A percentile compares a stretch with the other conserved stretches of the same genome.
phyloP scores from a whole-genome alignment of 768 basidiomycete species.

The Gymnopilus junonius region DNA sequence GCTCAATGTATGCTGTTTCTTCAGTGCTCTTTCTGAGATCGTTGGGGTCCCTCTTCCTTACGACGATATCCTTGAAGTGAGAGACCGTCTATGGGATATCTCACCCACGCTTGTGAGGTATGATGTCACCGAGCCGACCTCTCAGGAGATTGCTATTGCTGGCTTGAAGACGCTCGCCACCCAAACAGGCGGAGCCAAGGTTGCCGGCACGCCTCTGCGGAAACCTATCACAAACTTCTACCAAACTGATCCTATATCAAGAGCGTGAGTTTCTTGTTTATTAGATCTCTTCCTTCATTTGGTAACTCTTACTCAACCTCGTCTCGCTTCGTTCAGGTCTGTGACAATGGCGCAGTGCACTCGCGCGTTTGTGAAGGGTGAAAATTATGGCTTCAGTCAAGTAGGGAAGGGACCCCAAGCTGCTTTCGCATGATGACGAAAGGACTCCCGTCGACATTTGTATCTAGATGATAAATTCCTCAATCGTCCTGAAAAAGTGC shows the following conservation, averaged over 20 bases:
- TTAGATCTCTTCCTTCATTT: neutral
- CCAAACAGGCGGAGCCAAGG: conserved; percentile 56
- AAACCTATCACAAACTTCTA: conserved; percentile 94
- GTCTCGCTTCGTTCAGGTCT: conserved; percentile 51
- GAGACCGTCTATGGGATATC: conserved; percentile 97
- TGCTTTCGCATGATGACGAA: conserved; percentile 40
- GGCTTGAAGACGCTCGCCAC: conserved; percentile 67
- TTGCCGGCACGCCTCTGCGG: conserved; percentile 62
- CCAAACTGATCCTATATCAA: conserved; percentile 92
- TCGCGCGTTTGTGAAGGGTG: conserved; percentile 80
- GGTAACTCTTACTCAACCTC: neutral
- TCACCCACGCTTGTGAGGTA: conserved; percentile 89
- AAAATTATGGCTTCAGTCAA: conserved; percentile 61
- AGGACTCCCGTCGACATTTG: conserved; percentile 18
- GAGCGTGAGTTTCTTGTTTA: conserved; percentile 67
- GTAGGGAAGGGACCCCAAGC: conserved; percentile 50
- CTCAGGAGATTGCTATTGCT: conserved; percentile 67
- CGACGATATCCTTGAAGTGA: conserved; percentile 80
- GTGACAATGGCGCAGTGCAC: conserved; percentile 97
- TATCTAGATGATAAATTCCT: conserved; percentile 25
- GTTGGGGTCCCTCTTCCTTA: conserved; percentile 87
- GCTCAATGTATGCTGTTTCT: neutral
- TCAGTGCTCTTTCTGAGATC: conserved; percentile 87
- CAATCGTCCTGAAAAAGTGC: conserved; percentile 14
- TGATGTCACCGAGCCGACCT: conserved; percentile 79